Percentiles rank a stretch among this genome's conserved stretches.
Evolutionary conservation across 805 yeast species (phyloP).

Genomic region (Saccharomycopsis javanensis): DNA sequence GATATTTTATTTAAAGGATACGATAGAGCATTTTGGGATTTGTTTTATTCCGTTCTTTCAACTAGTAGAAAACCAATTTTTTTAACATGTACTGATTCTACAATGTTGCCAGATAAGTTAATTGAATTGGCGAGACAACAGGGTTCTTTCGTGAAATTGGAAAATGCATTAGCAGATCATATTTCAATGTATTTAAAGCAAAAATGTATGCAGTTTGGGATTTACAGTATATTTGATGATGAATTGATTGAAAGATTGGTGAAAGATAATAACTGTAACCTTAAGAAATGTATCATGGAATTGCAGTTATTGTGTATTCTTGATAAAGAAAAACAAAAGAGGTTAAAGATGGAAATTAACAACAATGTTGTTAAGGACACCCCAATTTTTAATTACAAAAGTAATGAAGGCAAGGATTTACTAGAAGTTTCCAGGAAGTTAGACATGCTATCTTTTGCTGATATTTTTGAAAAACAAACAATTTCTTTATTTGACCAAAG

Average conservation of each 20-base stretch:
- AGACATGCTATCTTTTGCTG: background rate
- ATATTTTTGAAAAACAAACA: conserved; percentile 22
- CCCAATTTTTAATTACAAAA: no score
- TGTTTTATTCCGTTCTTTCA: conserved; percentile 49
- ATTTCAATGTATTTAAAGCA: conserved; percentile 9
- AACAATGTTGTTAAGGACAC: background rate
- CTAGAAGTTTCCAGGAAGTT: background rate
- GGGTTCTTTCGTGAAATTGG: conserved; percentile 29
- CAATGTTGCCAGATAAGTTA: conserved; percentile 39
- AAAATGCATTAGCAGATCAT: background rate
- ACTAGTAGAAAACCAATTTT: conserved; percentile 62
- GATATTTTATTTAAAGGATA: conserved; percentile 66
- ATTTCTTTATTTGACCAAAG: background rate
- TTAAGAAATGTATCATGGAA: conserved; percentile 37
- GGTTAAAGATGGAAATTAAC: background rate
- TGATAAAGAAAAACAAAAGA: background rate
- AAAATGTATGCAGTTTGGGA: conserved; percentile 31
- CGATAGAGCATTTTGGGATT: conserved; percentile 76
- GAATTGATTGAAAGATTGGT: conserved; percentile 27
- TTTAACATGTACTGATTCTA: conserved; percentile 47
- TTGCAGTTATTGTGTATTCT: conserved; percentile 32
- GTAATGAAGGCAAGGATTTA: background rate
- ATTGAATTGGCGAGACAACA: conserved; percentile 37
- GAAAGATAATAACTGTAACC: conserved; percentile 28
- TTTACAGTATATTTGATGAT: conserved; percentile 30